Evolutionary conservation across 495 filamentous ascomycete genomes (phyloP).

Genomic region (Penicillium steckii): DNA sequence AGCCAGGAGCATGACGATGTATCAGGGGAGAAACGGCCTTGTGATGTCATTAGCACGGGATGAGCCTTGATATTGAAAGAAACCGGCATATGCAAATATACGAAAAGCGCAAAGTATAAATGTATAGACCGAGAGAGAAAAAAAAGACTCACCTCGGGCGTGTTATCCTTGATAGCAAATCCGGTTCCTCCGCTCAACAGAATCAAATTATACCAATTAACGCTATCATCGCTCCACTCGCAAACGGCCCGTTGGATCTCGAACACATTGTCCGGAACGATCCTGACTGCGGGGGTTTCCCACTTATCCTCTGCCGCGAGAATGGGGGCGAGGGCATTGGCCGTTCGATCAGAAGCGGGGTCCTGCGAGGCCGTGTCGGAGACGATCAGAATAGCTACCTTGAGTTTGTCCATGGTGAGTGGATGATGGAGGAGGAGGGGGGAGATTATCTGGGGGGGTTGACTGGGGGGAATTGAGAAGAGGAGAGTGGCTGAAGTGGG

Average conservation of each 20-base stretch:
- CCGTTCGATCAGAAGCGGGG: constrained; percentile 73
- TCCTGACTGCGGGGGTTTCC: constrained; percentile 63
- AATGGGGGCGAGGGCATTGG: constrained; percentile 60
- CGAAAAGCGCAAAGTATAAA: too few species aligned
- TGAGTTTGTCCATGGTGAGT: constrained; percentile 28
- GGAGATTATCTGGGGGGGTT: constrained; percentile 15
- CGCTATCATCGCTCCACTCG: constrained; percentile 65
- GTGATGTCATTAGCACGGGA: constrained; percentile 23
- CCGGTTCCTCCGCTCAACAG: constrained; percentile 91
- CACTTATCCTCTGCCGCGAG: constrained; percentile 70
- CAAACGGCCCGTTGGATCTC: constrained; percentile 73
- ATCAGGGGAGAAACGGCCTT: constrained; percentile 82
- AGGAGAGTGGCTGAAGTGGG: background rate
- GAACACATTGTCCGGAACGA: constrained; percentile 75
- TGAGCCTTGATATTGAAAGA: too few species aligned
- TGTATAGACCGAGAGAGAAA: background rate
- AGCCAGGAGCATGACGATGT: constrained; percentile 81
- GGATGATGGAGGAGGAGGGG: constrained; percentile 7
- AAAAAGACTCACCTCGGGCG: constrained; percentile 69
- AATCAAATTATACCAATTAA: constrained; percentile 67
- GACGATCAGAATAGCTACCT: constrained; percentile 74
- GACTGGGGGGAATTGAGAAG: constrained; percentile 7
- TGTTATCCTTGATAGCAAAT: constrained; percentile 84
- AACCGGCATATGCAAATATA: background rate
- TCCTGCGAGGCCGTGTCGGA: constrained; percentile 90